These are phyloP conservation scores for Onygena corvina DNA, from an alignment of 2,329 filamentous ascomycete species.

Conservation along the genomic window DNA sequence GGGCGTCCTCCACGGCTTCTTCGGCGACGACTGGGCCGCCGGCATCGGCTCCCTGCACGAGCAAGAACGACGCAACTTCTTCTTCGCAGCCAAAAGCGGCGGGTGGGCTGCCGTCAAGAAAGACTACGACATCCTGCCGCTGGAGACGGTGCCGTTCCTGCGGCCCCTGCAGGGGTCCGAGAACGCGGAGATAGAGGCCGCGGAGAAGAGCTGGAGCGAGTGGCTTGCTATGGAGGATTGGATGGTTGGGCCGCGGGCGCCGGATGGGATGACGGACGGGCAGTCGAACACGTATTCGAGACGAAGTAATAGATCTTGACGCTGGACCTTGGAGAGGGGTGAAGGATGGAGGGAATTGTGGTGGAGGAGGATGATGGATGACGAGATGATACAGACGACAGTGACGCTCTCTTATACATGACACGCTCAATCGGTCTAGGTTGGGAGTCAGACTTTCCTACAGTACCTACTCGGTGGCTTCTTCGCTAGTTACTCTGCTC, in stretches of 20 bases:
- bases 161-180: conserved; percentile 65
- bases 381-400: conserved; percentile 2
- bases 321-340: not conserved
- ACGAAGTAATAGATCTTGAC: conserved; percentile 1
- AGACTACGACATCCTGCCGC: conserved; percentile 73
- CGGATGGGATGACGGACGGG: conserved; percentile 35
- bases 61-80: conserved; percentile 80
- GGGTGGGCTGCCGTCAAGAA: conserved; percentile 82
- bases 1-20: conserved; percentile 84
- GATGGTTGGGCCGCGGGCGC: conserved; percentile 82
- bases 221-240: conserved; percentile 97
- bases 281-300: conserved; percentile 19
- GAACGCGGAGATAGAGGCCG: conserved; percentile 67
- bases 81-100: conserved; percentile 88
- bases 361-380: not conserved
- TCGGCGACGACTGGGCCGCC: conserved; percentile 78
- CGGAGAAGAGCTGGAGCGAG: conserved; percentile 79
- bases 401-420: not conserved
- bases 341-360: not conserved
- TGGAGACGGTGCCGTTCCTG: conserved; percentile 79
- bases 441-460: too few relatives aligned
- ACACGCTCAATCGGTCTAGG: not conserved
- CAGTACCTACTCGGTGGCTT: too few relatives aligned
- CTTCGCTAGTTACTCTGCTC: too few relatives aligned
- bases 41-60: conserved; percentile 77